These are phyloP conservation scores for Sechiopsis laciniata DNA, from an alignment of 306 rosid genomes.

Conservation along the genomic window DNA sequence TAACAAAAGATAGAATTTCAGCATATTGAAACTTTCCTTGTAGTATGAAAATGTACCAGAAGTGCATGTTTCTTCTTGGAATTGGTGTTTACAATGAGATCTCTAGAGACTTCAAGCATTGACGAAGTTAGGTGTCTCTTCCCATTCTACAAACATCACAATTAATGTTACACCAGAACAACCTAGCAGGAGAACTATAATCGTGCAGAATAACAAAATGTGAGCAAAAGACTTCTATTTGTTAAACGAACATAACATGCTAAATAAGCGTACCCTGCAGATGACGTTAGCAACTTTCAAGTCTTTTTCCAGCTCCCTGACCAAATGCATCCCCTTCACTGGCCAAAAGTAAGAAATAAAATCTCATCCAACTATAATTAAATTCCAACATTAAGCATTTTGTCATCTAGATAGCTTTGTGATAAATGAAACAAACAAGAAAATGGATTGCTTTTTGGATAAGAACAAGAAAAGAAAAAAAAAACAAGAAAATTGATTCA, in stretches of 20 bases:
- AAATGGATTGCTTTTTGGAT: not conserved
- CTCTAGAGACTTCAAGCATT: conserved; percentile 91
- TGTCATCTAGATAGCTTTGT: not conserved
- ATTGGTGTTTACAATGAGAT: conserved; percentile 80
- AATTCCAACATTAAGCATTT: conserved; percentile 18
- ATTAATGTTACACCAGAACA: conserved; percentile 27
- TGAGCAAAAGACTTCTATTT: conserved; percentile 20
- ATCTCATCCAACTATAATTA: conserved; percentile 33
- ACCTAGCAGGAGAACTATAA: conserved; percentile 8
- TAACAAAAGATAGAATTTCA: conserved; percentile 2
- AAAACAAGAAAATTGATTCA: not conserved
- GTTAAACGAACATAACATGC: conserved; percentile 19
- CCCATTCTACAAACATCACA: conserved; percentile 68
- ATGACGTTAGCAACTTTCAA: conserved; percentile 92
- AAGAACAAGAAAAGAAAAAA: too few species aligned
- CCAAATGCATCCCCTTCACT: conserved; percentile 99
- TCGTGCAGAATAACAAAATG: conserved; percentile 12
- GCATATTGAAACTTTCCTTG: conserved; percentile 13
- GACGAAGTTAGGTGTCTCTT: conserved; percentile 90
- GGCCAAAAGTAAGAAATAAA: conserved; percentile 83
- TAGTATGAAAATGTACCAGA: conserved; percentile 47
- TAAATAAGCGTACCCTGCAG: conserved; percentile 67
- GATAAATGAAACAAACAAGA: not conserved
- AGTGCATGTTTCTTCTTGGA: conserved; percentile 91
- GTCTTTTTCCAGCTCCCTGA: conserved; percentile 94